Percentiles rank a stretch among this genome's conserved stretches.
These are phyloP conservation scores for Lecanoromycetidae sp. DNA, from an alignment of 2,329 filamentous ascomycete genomes.

Conservation along the genomic window DNA sequence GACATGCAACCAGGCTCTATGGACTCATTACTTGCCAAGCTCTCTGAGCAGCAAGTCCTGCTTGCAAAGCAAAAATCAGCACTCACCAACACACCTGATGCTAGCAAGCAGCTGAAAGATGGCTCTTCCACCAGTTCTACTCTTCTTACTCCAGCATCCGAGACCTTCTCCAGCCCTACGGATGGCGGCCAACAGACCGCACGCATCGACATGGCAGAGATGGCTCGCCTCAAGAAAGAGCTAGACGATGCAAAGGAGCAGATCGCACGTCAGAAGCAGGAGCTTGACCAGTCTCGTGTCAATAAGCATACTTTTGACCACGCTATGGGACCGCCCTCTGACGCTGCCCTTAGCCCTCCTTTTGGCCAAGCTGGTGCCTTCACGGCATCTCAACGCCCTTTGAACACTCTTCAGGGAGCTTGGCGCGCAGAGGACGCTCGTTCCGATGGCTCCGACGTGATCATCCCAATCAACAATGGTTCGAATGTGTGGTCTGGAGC, in stretches of 20 bases:
- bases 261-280: constrained; percentile 48
- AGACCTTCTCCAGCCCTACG: constrained; percentile 21
- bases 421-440: constrained; percentile 35
- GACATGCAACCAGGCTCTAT: constrained; percentile 35
- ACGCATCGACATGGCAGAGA: constrained; percentile 30
- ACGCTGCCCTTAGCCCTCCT: constrained; percentile 37
- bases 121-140: constrained; percentile 27
- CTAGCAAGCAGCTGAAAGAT: constrained; percentile 17
- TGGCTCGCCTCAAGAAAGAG: constrained; percentile 45
- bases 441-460: constrained; percentile 33
- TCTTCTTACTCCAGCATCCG: constrained; percentile 30
- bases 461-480: constrained; percentile 28
- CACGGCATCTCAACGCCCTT: not conserved
- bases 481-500: constrained; percentile 14
- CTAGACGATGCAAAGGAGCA: constrained; percentile 45
- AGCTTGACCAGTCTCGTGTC: constrained; percentile 47
- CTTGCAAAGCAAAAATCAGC: constrained; percentile 48
- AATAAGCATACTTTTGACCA: constrained; percentile 51
- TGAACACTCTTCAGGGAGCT: constrained; percentile 12
- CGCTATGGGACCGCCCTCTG: constrained; percentile 41
- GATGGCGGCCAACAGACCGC: constrained; percentile 18
- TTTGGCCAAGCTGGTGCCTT: constrained; percentile 28
- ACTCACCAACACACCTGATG: constrained; percentile 22
- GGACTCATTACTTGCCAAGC: constrained; percentile 55
- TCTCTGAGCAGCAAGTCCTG: constrained; percentile 39